Percentiles rank a stretch among this genome's conserved stretches.
These are phyloP conservation scores for Terana coerulea DNA, from an alignment of 768 basidiomycete genomes.

Conservation along the genomic window DNA sequence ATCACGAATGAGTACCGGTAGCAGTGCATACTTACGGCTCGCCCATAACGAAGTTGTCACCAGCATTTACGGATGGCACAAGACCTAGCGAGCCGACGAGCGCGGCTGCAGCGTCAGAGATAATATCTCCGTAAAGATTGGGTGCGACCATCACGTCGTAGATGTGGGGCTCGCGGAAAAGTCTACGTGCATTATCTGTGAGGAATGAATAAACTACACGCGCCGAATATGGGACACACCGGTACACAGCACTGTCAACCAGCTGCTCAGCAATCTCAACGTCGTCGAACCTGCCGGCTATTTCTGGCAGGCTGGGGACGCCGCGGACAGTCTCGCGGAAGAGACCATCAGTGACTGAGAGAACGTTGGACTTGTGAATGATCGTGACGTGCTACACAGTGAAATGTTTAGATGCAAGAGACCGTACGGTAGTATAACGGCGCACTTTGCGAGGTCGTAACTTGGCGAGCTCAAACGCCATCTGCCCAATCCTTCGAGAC, in stretches of 20 bases:
- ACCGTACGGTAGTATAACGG: neutral
- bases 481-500: conserved; percentile 84
- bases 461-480: conserved; percentile 91
- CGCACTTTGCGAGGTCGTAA: conserved; percentile 70
- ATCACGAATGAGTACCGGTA: no score
- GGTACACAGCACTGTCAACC: conserved; percentile 97
- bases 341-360: conserved; percentile 92
- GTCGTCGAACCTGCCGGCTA: conserved; percentile 66
- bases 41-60: conserved; percentile 95
- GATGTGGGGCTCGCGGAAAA: conserved; percentile 97
- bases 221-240: no score
- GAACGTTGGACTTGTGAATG: conserved; percentile 97
- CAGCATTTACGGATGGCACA: conserved; percentile 97
- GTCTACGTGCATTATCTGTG: no score
- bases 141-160: conserved; percentile 98
- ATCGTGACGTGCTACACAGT: conserved; percentile 78
- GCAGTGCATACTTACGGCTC: no score
- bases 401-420: neutral
- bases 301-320: conserved; percentile 41
- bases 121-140: conserved; percentile 97
- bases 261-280: conserved; percentile 89
- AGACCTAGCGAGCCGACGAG: conserved; percentile 96
- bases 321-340: conserved; percentile 92
- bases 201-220: no score
- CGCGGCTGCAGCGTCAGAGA: conserved; percentile 98